Base-by-base conservation (phyloP, 164 flowering plant genomes). In the Vitis cinerea region DNA sequence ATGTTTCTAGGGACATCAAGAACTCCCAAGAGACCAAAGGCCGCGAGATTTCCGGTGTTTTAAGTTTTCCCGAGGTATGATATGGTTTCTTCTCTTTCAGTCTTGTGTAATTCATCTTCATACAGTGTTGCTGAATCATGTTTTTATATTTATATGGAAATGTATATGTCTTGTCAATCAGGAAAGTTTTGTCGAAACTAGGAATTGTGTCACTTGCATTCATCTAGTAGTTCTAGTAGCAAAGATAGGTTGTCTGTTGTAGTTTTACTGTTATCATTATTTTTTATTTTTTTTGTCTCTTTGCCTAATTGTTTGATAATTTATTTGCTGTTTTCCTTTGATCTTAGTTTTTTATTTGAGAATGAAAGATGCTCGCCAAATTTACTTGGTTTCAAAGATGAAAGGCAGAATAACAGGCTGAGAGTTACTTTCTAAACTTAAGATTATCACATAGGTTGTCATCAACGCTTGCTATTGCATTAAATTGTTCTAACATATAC, bases 1-100 rank as follows among this genome's bases (percentile, higher is more conserved):
- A 79, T 82, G 92, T 90, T 73, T 82, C 97, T 23, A 83, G 88
- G 72, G 95, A 88, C 61, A 80, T 90, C 50, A 81, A 72, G 70
- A 79, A 64, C 67, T 79, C 77, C 55, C 81, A 60, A 65, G 90
- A 82, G 64, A 27, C 68, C 23, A 53, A 60, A 37, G 83, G 82
- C 50, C 88, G 93, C 55, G 83, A 80, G 75, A 77, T 79, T 49
- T 82, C 85, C 48, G 88, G 91, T 13, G 83, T 86, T 61, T 79
- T 80, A 76, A 76, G 68, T 73, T 92, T 73, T 68, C 63, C 76
- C 59, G 91, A 92, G 92, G 95, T 92, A 76, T 65, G 61, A 2
- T 14, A 9, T 6, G n/a, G n/a, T 16, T 12, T n/a, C 6, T 16
- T 65, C 50, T 13, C 31, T 59, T 12, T 48, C 37, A 50, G 13